Evolutionary conservation across 257 asterid genomes (phyloP).

Genomic region (Euphrasia confusa): DNA sequence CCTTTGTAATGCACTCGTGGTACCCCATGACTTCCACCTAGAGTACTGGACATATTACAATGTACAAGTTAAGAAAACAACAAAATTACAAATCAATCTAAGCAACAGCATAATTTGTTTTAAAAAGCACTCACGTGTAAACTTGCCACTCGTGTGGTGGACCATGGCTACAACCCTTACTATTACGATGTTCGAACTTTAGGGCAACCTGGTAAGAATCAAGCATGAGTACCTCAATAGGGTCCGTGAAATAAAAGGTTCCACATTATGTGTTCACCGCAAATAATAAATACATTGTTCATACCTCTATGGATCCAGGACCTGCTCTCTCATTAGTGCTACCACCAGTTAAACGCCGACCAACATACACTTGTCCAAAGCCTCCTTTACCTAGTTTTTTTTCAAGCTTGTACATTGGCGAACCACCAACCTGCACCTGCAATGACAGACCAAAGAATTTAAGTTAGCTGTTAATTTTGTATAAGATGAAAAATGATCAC

Average conservation of each 20-base stretch:
- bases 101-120: slow-evolving; percentile 4
- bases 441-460: slow-evolving; percentile 8
- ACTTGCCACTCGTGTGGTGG: slow-evolving; percentile 91
- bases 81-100: slow-evolving; percentile 10
- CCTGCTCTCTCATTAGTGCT: slow-evolving; percentile 46
- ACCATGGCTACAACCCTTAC: slow-evolving; percentile 80
- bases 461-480: background rate
- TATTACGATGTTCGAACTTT: slow-evolving; percentile 72
- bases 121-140: slow-evolving; percentile 51
- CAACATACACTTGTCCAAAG: slow-evolving; percentile 88
- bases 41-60: slow-evolving; percentile 41
- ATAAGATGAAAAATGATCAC: background rate
- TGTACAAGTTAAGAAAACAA: slow-evolving; percentile 13
- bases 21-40: slow-evolving; percentile 87
- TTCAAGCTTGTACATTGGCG: slow-evolving; percentile 58
- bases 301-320: slow-evolving; percentile 60
- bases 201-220: slow-evolving; percentile 62
- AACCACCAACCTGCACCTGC: slow-evolving; percentile 88
- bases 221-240: slow-evolving; percentile 11
- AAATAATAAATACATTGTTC: slow-evolving; percentile 7
- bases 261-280: background rate
- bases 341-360: slow-evolving; percentile 62
- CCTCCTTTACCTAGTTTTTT: slow-evolving; percentile 92
- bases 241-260: background rate
- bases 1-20: slow-evolving; percentile 90